Base-by-base conservation (phyloP, 345 rosid genomes). In the Brassica cretica region DNA sequence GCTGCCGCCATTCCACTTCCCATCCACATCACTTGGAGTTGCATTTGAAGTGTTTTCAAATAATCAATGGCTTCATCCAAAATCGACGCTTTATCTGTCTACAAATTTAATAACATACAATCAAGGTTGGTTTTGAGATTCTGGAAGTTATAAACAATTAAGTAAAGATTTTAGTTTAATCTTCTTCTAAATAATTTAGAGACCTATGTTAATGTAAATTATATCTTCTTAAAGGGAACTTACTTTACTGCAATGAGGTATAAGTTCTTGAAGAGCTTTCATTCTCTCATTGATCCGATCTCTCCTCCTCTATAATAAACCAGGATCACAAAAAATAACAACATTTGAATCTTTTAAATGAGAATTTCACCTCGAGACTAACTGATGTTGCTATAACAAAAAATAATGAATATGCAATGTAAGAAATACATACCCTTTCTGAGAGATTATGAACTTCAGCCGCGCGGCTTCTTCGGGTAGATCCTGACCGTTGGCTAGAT, bases 1-100 rank as follows among this genome's bases (percentile, higher is more conserved):
- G 81, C 81, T 4, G 81, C 82, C 6, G 90, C 94, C 97, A 92
- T 90, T 84, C 94, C 88, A 80, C 89, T 86, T 66, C 98, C 97
- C 96, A 94, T 88, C 91, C 97, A 92, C 97, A 94, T 92, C 69
- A 94, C 84, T 94, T 94, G 98, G 29, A 94, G 91, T 82, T 94
- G 98, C 80, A 88, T 81, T 80, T 94, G 98, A 70, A 94, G 96
- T 27, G 97, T 92, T 81, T 92, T 94, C 82, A 94, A 73, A 78
- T 94, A 94, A 64, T 92, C 93, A 16, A 94, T 94, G 30, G 97
- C 97, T 83, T 94, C 98, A 62, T 92, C 98, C 64, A 94, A 84
- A 87, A 94, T 92, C 6, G 97, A 94, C 77, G 97, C 98, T 83
- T 94, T 94, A 78, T 94, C 98, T 21, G 98, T 89, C 97, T 94